A percentile compares a stretch with the other conserved stretches of the same genome.
Conservation (phyloP, 345 rosid species). For the Angophora floribunda region DNA sequence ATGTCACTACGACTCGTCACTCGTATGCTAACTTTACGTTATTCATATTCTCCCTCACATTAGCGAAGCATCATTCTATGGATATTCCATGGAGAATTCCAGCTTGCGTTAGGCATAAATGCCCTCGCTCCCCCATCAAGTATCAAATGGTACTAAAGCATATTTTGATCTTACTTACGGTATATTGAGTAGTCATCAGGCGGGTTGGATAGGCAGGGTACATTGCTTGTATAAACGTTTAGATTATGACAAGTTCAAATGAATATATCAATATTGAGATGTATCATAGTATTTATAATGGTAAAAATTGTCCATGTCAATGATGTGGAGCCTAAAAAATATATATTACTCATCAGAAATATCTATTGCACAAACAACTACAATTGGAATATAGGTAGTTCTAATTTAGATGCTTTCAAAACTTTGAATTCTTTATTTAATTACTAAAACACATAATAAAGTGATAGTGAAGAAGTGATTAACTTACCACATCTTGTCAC, state of each 20-base stretch:
- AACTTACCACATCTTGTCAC: not conserved
- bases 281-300: not conserved
- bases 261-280: not conserved
- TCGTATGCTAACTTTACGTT: too few species aligned
- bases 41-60: not conserved
- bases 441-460: not conserved
- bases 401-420: not conserved
- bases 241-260: not conserved
- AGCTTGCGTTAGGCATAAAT: not conserved
- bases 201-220: not conserved
- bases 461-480: not conserved
- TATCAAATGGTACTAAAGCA: not conserved
- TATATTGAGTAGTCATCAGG: not conserved
- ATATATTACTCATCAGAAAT: not conserved
- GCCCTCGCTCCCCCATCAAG: not conserved
- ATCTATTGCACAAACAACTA: not conserved
- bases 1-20: too few species aligned
- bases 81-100: not conserved
- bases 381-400: not conserved
- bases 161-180: not conserved
- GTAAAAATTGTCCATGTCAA: not conserved
- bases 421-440: not conserved
- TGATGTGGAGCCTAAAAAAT: not conserved
- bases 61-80: not conserved
- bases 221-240: not conserved